Conservation (phyloP, 2,329 filamentous ascomycete species). For the Colletotrichum noveboracense region DNA sequence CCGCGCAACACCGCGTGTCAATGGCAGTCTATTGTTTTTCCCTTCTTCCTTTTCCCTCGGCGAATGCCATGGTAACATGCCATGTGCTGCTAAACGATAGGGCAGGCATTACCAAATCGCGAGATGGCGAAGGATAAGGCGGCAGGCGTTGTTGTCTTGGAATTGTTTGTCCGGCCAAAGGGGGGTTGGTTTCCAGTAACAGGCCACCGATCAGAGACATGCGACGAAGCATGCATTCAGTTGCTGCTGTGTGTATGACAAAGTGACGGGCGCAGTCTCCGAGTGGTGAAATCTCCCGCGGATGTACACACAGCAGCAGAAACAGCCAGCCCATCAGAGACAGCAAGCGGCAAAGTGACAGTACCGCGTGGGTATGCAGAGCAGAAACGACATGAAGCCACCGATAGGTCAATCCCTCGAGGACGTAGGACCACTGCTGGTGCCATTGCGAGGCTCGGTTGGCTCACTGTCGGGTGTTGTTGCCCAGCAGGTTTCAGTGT, state of each 20-base stretch:
- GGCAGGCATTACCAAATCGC: background rate
- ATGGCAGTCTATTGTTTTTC: background rate
- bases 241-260: background rate
- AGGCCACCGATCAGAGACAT: background rate
- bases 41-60: background rate
- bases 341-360: background rate
- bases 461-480: background rate
- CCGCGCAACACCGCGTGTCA: background rate
- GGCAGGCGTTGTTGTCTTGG: background rate
- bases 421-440: background rate
- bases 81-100: background rate
- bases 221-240: background rate
- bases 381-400: background rate
- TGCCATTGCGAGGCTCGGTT: background rate
- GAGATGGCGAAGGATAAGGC: background rate
- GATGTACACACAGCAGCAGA: background rate
- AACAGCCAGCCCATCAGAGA: background rate
- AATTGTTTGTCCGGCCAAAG: background rate
- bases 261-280: background rate
- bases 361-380: background rate
- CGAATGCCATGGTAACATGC: background rate
- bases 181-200: background rate
- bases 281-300: background rate
- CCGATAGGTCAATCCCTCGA: background rate
- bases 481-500: background rate